A percentile compares a stretch with the other conserved stretches of the same genome.
Conservation (phyloP, 2,329 filamentous ascomycete species). For the Colletotrichum eremochloae region DNA sequence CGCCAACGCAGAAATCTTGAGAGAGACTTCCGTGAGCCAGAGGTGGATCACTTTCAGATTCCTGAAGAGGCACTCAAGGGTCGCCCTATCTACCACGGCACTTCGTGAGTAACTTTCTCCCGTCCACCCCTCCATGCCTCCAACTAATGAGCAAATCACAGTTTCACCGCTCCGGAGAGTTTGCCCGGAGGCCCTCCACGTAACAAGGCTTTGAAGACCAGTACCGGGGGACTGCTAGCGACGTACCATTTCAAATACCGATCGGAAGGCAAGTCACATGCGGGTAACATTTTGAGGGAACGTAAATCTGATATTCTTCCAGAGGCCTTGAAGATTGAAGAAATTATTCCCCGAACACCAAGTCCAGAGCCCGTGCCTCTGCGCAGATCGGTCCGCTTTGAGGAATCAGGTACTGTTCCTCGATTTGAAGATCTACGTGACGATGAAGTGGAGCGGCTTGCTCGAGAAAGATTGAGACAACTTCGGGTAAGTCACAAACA, state of each 20-base stretch:
- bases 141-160: not conserved
- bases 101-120: constrained; percentile 44
- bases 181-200: not conserved
- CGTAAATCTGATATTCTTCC: not conserved
- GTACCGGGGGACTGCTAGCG: constrained; percentile 45
- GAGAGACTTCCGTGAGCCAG: constrained; percentile 18
- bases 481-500: constrained; percentile 43
- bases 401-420: not conserved
- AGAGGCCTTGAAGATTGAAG: constrained; percentile 50
- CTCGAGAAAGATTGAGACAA: constrained; percentile 48
- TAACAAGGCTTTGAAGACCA: not conserved
- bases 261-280: constrained; percentile 45
- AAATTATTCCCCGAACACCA: constrained; percentile 49
- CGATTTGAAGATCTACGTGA: constrained; percentile 44
- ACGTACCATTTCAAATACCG: constrained; percentile 51
- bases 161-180: constrained; percentile 7
- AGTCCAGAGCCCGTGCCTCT: constrained; percentile 42
- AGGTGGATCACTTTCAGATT: constrained; percentile 44
- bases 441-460: constrained; percentile 48
- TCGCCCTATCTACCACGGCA: constrained; percentile 51
- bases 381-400: not conserved
- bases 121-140: no score
- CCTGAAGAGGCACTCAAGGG: constrained; percentile 53
- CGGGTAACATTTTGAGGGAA: not conserved
- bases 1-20: not conserved